These are phyloP conservation scores for Pichia sp. DNA, from an alignment of 1,139 yeast genomes.

Conservation along the genomic window DNA sequence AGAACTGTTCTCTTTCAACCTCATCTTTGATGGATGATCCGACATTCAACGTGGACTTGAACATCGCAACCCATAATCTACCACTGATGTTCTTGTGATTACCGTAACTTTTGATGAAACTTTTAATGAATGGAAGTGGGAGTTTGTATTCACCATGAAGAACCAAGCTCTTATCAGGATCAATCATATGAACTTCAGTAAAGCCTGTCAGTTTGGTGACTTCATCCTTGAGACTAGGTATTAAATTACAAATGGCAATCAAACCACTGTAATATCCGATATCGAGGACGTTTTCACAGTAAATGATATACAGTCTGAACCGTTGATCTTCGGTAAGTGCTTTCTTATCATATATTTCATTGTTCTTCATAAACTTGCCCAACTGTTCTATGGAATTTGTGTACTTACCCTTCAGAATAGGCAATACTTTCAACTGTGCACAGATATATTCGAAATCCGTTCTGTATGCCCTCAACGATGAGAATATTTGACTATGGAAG, in stretches of 20 bases:
- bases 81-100: background rate
- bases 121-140: background rate
- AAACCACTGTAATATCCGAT: slow-evolving; percentile 1
- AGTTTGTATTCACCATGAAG: background rate
- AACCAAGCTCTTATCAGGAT: background rate
- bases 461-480: background rate
- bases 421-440: background rate
- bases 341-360: background rate
- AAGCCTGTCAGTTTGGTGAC: slow-evolving; percentile 4
- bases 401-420: background rate
- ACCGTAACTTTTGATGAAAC: background rate
- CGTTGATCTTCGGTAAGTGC: background rate
- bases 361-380: slow-evolving; percentile 1
- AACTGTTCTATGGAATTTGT: background rate
- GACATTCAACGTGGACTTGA: background rate
- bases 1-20: background rate
- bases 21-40: background rate
- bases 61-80: slow-evolving; percentile 4
- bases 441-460: slow-evolving; percentile 6
- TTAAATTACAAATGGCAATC: slow-evolving; percentile 1
- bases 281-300: slow-evolving; percentile 1
- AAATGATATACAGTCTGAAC: slow-evolving; percentile 3
- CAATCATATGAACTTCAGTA: background rate
- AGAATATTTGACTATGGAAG: background rate
- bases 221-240: slow-evolving; percentile 5